Percentiles rank a stretch among this genome's conserved stretches.
phyloP scores from a whole-genome alignment of 2,329 filamentous ascomycete genomes.

The Calonectria hongkongensis region DNA sequence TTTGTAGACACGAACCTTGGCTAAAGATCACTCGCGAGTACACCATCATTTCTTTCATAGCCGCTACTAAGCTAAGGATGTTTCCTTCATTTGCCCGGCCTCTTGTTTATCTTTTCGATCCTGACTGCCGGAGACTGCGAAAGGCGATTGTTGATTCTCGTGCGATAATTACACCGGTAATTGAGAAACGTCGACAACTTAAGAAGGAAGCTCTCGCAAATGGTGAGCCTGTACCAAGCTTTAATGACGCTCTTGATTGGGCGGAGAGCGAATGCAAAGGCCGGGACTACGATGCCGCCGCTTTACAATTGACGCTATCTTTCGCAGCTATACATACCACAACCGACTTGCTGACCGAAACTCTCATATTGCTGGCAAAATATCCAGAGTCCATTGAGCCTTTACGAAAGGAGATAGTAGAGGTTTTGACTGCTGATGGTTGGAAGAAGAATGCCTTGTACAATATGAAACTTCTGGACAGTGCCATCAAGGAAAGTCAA shows the following conservation, averaged over 20 bases:
- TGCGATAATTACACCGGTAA: not conserved
- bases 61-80: not conserved
- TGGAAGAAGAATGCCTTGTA: slow-evolving; percentile 4
- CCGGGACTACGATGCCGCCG: not conserved
- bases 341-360: not conserved
- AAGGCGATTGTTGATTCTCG: not conserved
- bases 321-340: not conserved
- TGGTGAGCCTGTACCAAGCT: not conserved
- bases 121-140: not conserved
- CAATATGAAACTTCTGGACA: slow-evolving; percentile 3
- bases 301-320: not conserved
- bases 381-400: not conserved
- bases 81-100: not conserved
- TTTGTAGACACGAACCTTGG: not conserved
- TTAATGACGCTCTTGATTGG: slow-evolving; percentile 3
- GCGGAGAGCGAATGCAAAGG: slow-evolving; percentile 2
- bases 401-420: not conserved
- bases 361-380: not conserved
- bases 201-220: not conserved
- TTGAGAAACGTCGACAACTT: not conserved
- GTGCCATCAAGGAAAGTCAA: not conserved
- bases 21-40: slow-evolving; percentile 10
- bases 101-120: not conserved
- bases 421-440: not conserved
- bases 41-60: not conserved